These are phyloP conservation scores for Aureobasidium uvarum DNA, from an alignment of 2,329 filamentous ascomycete species.

Conservation along the genomic window DNA sequence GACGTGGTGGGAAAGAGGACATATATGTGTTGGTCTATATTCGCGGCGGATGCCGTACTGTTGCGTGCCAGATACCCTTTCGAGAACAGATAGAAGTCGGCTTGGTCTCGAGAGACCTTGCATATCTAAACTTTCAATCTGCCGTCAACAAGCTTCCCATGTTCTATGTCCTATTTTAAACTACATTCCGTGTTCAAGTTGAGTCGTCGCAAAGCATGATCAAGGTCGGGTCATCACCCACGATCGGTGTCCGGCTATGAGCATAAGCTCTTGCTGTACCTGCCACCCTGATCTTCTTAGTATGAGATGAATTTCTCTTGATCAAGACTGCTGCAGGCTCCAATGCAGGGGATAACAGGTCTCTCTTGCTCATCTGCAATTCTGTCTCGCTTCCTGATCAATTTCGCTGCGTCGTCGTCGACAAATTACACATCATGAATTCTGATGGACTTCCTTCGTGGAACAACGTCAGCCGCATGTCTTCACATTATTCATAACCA, in stretches of 20 bases:
- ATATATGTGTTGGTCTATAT: not conserved
- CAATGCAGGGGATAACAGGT: not conserved
- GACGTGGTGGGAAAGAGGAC: not conserved
- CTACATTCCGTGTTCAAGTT: not conserved
- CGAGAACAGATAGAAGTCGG: conserved; percentile 5
- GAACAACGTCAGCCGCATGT: too few species aligned
- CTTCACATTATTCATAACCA: too few species aligned
- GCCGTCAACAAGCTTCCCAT: not conserved
- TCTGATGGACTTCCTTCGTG: not conserved
- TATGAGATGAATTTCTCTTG: not conserved
- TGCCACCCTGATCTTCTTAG: not conserved
- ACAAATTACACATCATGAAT: too few species aligned
- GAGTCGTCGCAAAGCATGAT: not conserved
- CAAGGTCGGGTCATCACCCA: too few species aligned
- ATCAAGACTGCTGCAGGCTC: not conserved
- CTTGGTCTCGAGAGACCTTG: not conserved
- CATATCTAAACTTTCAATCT: not conserved
- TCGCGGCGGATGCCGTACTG: not conserved
- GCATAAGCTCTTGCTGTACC: not conserved
- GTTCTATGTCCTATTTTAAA: not conserved
- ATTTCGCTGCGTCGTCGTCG: not conserved
- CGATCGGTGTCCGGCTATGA: not conserved
- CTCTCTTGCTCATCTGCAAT: too few species aligned
- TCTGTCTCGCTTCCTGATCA: too few species aligned
- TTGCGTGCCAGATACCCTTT: conserved; percentile 6